Base-by-base conservation (phyloP, 257 asterid species). In the Vinca minor region DNA sequence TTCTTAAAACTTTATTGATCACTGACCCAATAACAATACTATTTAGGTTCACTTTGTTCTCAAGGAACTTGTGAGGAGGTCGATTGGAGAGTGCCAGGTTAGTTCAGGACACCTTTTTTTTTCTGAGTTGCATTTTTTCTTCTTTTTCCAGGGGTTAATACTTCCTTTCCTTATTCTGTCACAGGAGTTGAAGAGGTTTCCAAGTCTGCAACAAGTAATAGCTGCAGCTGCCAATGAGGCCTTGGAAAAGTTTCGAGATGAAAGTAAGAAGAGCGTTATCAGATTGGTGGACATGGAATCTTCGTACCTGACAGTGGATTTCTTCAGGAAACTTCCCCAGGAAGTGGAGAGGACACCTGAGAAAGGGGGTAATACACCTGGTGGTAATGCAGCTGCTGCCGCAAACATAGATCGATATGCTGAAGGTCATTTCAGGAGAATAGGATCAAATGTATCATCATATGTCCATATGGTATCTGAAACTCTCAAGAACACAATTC, bases 271-370 rank as follows among this genome's bases (percentile, higher is more conserved):
- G 78, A 84, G 91, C 2, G 87, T 79, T 4, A 2, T 83, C 64
- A 81, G 97, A 76, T 76, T 90, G 87, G 95, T 87, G 28, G 95
- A 90, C 59, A 90, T 90, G 97, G 97, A 90, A 69, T 76, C 87
- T 64, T 80, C 96, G 1, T 90, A 90, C 77, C 76, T 87, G 55
- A 90, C 97, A 7, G 97, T 83, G 11, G 97, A 90, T 21, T 90
- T 90, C 85, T 90, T 90, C 79, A 84, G 96, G 70, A 90, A 49
- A 68, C 96, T 90, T 58, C 97, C 97, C 47, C 91, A 82, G 70
- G 97, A 87, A 84, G 77, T 85, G 18, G 97, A 89, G 78, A 83
- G 62, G 50, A 64, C 47, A 31, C 11, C 56, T 32, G 56, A 29
- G 36, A 65, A 68, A 59, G 73, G 67, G 69, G 88, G 79, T 62